phyloP scores from a whole-genome alignment of 768 basidiomycete genomes.

The Psilocybe subaeruginosa region DNA sequence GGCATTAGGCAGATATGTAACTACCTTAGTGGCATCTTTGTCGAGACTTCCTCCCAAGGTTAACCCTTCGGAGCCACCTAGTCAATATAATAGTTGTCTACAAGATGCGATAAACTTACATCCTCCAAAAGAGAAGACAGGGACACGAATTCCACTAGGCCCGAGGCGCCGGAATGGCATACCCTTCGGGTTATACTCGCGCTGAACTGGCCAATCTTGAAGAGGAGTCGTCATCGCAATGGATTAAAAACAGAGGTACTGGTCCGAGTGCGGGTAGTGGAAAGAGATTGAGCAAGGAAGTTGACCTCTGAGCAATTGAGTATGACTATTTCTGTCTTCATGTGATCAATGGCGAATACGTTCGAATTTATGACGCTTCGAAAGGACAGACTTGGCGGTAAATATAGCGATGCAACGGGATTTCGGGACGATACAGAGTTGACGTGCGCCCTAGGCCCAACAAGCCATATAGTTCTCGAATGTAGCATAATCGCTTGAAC shows the following conservation, averaged over 20 bases:
- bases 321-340: background rate
- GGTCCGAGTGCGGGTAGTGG: background rate
- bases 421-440: no score
- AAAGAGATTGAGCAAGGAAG: no score
- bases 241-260: background rate
- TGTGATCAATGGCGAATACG: background rate
- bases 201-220: slow-evolving; percentile 23
- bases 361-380: background rate
- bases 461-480: no score
- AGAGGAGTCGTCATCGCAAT: slow-evolving; percentile 15
- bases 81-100: background rate
- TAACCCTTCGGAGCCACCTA: slow-evolving; percentile 23
- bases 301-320: no score
- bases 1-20: background rate
- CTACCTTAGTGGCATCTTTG: slow-evolving; percentile 69
- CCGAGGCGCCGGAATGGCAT: slow-evolving; percentile 65
- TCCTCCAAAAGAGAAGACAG: slow-evolving; percentile 70
- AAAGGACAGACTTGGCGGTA: background rate
- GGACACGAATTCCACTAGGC: slow-evolving; percentile 63
- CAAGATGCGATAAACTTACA: slow-evolving; percentile 42
- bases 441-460: no score
- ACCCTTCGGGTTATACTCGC: slow-evolving; percentile 50
- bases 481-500: no score
- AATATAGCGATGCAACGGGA: no score
- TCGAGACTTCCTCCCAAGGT: slow-evolving; percentile 65